Base-by-base conservation (phyloP, 495 filamentous ascomycete genomes). In the Lindgomyces ingoldianus region DNA sequence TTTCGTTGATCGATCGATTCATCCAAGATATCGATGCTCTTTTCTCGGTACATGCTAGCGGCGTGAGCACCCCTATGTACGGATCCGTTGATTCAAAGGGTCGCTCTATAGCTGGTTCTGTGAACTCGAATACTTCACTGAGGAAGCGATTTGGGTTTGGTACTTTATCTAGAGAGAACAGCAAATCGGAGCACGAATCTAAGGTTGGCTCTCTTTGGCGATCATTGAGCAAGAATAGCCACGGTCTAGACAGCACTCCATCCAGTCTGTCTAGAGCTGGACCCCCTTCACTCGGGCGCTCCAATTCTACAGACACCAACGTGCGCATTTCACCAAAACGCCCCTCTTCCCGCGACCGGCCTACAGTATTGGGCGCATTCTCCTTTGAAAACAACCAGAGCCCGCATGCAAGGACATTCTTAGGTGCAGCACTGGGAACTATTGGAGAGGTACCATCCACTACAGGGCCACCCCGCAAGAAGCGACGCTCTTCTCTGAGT, bases 11-110 rank as follows among this genome's bases (percentile, higher is more conserved):
- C 42, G 94, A 98, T 78, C 87, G 92, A 49, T 71, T 98, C 18
- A 92, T 98, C 0, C 93, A 96, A 59, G 94, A 98, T 69, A 90
- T 88, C 68, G 92, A 97, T 46, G 84, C 82, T 57, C 84, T 98
- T 19, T 97, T 98, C 67, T 89, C 89, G 41, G 87, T 90, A 65
- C 84, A 81, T 18, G 57, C 64, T 9, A 72, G 67, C 29, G 64
- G 63, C 19, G 53, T 68, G 18, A 63, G 6, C 67, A 74, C 60
- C 72, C 78, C 25, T 54, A 79, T 33, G 74, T 81, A 73, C 19
- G 72, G 67, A 11, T 73, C 73, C 4, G 77, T 75, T 19, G 78
- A 74, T 49, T 81, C 82, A n/a, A 77, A 79, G 54, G 73, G 76
- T 6, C 72, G 77, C 10, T 80, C 82, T 25, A 64, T 76, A 4